Evolutionary conservation across 257 asterid species (phyloP).

Genomic region (Jaltomata sinuosa): DNA sequence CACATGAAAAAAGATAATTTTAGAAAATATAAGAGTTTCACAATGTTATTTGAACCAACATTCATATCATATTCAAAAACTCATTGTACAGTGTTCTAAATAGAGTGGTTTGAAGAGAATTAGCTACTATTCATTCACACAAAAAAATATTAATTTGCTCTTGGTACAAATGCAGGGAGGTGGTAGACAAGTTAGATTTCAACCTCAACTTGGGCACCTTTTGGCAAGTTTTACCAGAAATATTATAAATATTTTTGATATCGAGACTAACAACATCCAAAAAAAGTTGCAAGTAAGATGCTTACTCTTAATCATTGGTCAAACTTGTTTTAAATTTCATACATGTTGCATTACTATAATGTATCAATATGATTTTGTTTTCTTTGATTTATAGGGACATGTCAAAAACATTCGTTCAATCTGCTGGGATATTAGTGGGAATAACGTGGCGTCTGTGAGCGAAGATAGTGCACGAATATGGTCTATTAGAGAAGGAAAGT

Average conservation of each 20-base stretch:
- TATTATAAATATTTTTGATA: too few relatives aligned
- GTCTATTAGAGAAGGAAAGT: slow-evolving; percentile 15
- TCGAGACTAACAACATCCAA: too few relatives aligned
- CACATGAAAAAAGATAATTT: not conserved
- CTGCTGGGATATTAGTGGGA: slow-evolving; percentile 33
- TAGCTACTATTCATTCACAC: too few relatives aligned
- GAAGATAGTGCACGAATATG: slow-evolving; percentile 33
- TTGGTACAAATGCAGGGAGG: too few relatives aligned
- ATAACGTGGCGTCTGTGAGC: slow-evolving; percentile 27
- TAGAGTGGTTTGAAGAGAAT: too few relatives aligned
- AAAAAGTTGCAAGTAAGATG: too few relatives aligned
- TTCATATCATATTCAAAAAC: not conserved
- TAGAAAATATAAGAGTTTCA: not conserved
- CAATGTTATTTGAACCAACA: not conserved
- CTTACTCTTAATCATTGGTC: too few relatives aligned
- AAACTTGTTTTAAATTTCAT: not conserved
- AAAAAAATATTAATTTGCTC: too few relatives aligned
- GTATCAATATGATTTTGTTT: not conserved
- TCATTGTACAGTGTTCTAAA: too few relatives aligned
- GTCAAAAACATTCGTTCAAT: not conserved
- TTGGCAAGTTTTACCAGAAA: too few relatives aligned
- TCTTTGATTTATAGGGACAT: slow-evolving; percentile 20
- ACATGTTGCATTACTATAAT: not conserved
- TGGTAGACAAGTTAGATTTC: too few relatives aligned
- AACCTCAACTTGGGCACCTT: too few relatives aligned